Percentiles rank a stretch among this genome's conserved stretches.
These are phyloP conservation scores for Phyllachora maydis DNA, from an alignment of 2,329 filamentous ascomycete genomes.

Conservation along the genomic window DNA sequence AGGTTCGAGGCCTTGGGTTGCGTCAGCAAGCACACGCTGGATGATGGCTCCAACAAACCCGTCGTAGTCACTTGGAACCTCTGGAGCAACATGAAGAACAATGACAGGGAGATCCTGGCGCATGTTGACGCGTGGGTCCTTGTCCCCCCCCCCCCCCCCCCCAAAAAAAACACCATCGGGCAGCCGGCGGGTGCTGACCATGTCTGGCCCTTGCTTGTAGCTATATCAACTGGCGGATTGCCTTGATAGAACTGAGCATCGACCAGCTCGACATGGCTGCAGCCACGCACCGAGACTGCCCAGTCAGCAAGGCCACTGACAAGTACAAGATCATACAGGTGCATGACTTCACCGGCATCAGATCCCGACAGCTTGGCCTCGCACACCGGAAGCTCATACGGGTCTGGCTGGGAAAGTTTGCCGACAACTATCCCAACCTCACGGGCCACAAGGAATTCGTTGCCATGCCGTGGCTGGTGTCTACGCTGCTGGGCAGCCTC, in stretches of 20 bases:
- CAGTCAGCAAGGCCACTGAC: background rate
- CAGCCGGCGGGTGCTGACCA: background rate
- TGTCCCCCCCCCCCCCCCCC: background rate
- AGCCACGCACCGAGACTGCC: background rate
- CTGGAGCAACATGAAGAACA: background rate
- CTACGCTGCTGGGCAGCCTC: background rate
- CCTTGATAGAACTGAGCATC: constrained; percentile 1
- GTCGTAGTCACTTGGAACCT: background rate
- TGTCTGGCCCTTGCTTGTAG: background rate
- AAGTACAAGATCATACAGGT: constrained; percentile 1
- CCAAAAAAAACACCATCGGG: background rate
- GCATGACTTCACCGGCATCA: constrained; percentile 1
- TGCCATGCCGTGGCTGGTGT: background rate
- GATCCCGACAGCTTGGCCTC: background rate
- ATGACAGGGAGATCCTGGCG: background rate
- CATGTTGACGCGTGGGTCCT: background rate
- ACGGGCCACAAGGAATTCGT: constrained; percentile 1
- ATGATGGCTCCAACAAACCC: background rate
- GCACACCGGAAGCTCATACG: background rate
- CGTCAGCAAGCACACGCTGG: background rate
- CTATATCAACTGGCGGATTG: constrained; percentile 1
- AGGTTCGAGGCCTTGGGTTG: constrained; percentile 1
- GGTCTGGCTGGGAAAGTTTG: constrained; percentile 1
- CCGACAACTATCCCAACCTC: constrained; percentile 1
- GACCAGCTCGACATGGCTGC: background rate